These are phyloP conservation scores for Uronychia binucleata DNA, from an alignment of 73 alveolate genomes.

Conservation along the genomic window DNA sequence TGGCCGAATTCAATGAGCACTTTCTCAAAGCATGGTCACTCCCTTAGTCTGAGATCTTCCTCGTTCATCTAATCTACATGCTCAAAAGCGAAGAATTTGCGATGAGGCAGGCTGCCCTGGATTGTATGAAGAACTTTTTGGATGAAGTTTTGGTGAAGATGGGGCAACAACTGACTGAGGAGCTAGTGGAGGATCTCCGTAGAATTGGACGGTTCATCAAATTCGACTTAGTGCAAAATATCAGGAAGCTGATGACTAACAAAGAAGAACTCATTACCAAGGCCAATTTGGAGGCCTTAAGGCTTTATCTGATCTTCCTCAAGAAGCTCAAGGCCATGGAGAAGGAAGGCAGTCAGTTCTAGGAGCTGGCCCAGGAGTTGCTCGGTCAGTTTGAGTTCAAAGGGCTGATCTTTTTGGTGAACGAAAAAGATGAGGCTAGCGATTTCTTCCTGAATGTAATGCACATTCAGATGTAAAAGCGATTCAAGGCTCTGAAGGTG, in stretches of 20 bases:
- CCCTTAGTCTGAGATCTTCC: neutral
- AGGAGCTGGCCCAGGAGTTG: neutral
- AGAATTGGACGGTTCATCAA: constrained; percentile 2
- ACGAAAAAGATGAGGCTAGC: constrained; percentile 9
- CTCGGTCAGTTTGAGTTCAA: constrained; percentile 4
- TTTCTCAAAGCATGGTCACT: neutral
- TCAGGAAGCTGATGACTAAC: neutral
- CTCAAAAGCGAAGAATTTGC: neutral
- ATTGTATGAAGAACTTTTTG: too few relatives aligned
- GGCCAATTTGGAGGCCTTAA: neutral
- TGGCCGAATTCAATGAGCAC: neutral
- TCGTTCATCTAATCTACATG: neutral
- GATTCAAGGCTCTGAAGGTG: constrained; percentile 10
- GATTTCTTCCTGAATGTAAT: constrained; percentile 8
- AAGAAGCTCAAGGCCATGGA: neutral
- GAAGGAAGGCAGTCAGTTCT: neutral
- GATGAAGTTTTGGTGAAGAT: neutral
- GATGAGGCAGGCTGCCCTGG: neutral
- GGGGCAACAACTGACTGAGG: neutral
- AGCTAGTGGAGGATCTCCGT: neutral
- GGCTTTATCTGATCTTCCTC: neutral
- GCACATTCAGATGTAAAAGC: constrained; percentile 11
- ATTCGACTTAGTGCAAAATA: neutral
- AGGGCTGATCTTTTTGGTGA: constrained; percentile 5
- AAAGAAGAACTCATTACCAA: constrained; percentile 12